A percentile compares a stretch with the other conserved stretches of the same genome.
Conservation (phyloP, 2,329 filamentous ascomycete species). For the Lachnellula subtilissima region DNA sequence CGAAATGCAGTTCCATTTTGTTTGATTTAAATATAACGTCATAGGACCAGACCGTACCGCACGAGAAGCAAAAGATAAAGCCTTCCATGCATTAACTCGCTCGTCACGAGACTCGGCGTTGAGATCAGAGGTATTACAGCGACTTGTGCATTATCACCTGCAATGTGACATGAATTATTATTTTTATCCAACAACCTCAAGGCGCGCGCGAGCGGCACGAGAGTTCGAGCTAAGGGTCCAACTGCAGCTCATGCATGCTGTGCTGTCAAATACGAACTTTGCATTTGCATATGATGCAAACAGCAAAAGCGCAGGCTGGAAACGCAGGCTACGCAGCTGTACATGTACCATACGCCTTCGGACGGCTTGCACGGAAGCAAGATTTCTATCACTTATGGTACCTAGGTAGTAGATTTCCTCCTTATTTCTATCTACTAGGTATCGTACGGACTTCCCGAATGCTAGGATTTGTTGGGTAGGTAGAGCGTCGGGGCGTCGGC, state of each 20-base stretch:
- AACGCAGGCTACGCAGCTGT: not conserved
- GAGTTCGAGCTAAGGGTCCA: not conserved
- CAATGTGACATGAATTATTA: not conserved
- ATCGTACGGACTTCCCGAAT: too few relatives aligned
- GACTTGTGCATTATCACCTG: not conserved
- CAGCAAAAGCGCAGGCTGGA: too few relatives aligned
- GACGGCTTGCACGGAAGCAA: too few relatives aligned
- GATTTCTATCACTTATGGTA: too few relatives aligned
- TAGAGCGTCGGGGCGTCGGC: too few relatives aligned
- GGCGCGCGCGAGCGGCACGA: not conserved
- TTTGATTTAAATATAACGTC: not conserved
- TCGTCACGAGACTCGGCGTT: not conserved
- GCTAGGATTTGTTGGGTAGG: too few relatives aligned
- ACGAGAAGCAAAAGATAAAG: not conserved
- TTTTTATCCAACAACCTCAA: not conserved
- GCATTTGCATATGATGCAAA: not conserved
- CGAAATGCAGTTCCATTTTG: too few relatives aligned
- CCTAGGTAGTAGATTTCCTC: too few relatives aligned
- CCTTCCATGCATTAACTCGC: not conserved
- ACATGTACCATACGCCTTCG: not conserved
- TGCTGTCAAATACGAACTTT: constrained; percentile 10
- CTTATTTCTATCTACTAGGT: too few relatives aligned
- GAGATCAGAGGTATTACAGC: not conserved
- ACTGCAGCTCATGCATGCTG: constrained; percentile 2
- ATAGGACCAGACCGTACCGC: not conserved